Percentiles rank a stretch among this genome's conserved stretches.
phyloP scores from a whole-genome alignment of 768 basidiomycete genomes.

The Auricularia auricula-judae region DNA sequence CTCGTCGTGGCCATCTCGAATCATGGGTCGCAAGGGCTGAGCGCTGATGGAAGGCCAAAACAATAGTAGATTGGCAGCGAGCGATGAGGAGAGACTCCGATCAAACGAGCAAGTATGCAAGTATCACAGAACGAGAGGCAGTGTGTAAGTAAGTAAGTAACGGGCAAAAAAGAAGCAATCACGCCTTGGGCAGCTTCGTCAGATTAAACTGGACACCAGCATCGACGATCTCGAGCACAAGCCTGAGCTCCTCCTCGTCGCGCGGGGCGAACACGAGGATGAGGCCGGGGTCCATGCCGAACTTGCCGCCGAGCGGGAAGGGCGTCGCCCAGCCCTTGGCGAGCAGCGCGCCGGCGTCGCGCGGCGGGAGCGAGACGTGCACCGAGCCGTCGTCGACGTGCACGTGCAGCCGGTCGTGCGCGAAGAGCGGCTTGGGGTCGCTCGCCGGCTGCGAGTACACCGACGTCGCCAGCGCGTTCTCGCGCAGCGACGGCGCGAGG shows the following conservation, averaged over 20 bases:
- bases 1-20: too few species aligned
- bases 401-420: background rate
- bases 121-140: too few species aligned
- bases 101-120: too few species aligned
- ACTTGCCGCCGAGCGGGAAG: background rate
- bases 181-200: background rate
- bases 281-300: background rate
- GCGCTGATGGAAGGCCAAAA: too few species aligned
- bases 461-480: background rate
- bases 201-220: background rate
- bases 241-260: background rate
- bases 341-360: background rate
- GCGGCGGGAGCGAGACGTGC: background rate
- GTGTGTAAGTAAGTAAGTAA: too few species aligned
- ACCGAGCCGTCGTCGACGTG: background rate
- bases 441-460: background rate
- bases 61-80: too few species aligned
- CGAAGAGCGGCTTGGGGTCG: background rate
- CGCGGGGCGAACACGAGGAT: background rate
- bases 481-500: conserved; percentile 2
- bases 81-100: too few species aligned
- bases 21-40: too few species aligned
- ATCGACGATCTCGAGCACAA: background rate
- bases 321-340: background rate
- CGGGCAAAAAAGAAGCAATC: too few species aligned